These are phyloP conservation scores for Lipomyces spencermartinsiae DNA, from an alignment of 805 yeast genomes.

Conservation along the genomic window DNA sequence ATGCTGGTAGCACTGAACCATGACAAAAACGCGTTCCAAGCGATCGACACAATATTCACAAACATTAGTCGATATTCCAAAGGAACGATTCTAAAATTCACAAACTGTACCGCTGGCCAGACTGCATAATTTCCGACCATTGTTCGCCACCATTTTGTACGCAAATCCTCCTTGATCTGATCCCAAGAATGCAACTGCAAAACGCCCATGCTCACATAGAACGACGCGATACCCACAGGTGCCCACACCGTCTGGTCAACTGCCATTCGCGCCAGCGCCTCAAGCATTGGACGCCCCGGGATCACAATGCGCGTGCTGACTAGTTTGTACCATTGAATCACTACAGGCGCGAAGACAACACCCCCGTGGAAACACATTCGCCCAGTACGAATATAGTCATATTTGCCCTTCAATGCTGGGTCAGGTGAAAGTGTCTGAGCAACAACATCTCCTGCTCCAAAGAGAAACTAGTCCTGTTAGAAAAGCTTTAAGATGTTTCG, in stretches of 20 bases:
- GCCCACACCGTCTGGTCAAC: slow-evolving; percentile 80
- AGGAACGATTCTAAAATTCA: slow-evolving; percentile 58
- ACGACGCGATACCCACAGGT: slow-evolving; percentile 72
- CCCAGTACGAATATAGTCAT: slow-evolving; percentile 61
- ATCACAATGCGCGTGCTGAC: slow-evolving; percentile 31
- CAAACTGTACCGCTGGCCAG: slow-evolving; percentile 78
- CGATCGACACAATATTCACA: slow-evolving; percentile 73
- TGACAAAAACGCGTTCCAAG: slow-evolving; percentile 85
- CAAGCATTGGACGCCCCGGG: slow-evolving; percentile 39
- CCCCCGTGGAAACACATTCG: slow-evolving; percentile 77
- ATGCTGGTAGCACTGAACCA: slow-evolving; percentile 27
- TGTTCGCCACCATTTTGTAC: slow-evolving; percentile 63
- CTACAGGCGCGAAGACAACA: slow-evolving; percentile 75
- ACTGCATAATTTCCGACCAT: slow-evolving; percentile 72
- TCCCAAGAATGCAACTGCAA: slow-evolving; percentile 61
- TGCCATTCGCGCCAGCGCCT: slow-evolving; percentile 59
- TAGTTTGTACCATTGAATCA: slow-evolving; percentile 59
- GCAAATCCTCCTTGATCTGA: slow-evolving; percentile 48
- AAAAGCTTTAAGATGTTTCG: not conserved
- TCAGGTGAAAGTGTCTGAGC: slow-evolving; percentile 66
- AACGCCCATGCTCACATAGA: slow-evolving; percentile 68
- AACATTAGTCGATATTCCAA: slow-evolving; percentile 59
- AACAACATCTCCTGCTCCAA: slow-evolving; percentile 75
- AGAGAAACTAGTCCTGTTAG: slow-evolving; percentile 46
- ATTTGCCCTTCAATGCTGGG: slow-evolving; percentile 41